Conservation (phyloP, 2,329 filamentous ascomycete species). For the Phialemoniopsis sp. region DNA sequence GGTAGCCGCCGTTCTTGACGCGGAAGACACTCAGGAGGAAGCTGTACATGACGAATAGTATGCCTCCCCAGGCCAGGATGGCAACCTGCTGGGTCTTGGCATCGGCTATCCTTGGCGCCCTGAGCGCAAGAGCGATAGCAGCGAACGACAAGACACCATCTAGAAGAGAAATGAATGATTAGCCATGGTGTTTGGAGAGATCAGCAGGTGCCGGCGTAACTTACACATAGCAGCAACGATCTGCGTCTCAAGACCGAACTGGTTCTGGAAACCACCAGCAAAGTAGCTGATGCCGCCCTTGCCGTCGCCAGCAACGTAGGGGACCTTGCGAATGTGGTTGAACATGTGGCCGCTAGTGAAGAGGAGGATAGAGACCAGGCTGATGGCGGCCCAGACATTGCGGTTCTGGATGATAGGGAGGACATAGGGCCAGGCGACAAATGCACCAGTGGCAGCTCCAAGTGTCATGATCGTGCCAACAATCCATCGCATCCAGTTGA, state of each 20-base stretch:
- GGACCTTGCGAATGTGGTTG: conserved; percentile 95
- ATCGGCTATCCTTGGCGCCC: conserved; percentile 85
- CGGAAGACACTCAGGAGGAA: conserved; percentile 92
- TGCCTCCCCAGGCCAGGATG: conserved; percentile 72
- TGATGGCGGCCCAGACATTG: conserved; percentile 89
- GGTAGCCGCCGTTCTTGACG: conserved; percentile 91
- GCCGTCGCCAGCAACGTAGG: conserved; percentile 83
- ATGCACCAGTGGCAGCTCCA: conserved; percentile 63
- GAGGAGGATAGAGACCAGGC: conserved; percentile 81
- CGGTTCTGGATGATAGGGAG: conserved; percentile 81
- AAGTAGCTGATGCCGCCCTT: conserved; percentile 87
- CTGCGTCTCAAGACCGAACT: conserved; percentile 92
- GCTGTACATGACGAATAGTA: conserved; percentile 84
- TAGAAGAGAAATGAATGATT: conserved; percentile 8
- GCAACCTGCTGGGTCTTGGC: conserved; percentile 73
- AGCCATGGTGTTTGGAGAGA: neutral
- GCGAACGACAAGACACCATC: conserved; percentile 78
- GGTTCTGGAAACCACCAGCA: conserved; percentile 86
- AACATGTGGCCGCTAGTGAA: conserved; percentile 99
- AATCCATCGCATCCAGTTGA: conserved; percentile 80
- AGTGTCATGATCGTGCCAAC: conserved; percentile 64
- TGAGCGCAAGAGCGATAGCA: conserved; percentile 84
- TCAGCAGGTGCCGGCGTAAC: conserved; percentile 1
- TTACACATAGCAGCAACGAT: conserved; percentile 91
- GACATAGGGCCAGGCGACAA: conserved; percentile 73